A percentile compares a stretch with the other conserved stretches of the same genome.
These are phyloP conservation scores for Russula olivacea DNA, from an alignment of 768 basidiomycete genomes.

Conservation along the genomic window DNA sequence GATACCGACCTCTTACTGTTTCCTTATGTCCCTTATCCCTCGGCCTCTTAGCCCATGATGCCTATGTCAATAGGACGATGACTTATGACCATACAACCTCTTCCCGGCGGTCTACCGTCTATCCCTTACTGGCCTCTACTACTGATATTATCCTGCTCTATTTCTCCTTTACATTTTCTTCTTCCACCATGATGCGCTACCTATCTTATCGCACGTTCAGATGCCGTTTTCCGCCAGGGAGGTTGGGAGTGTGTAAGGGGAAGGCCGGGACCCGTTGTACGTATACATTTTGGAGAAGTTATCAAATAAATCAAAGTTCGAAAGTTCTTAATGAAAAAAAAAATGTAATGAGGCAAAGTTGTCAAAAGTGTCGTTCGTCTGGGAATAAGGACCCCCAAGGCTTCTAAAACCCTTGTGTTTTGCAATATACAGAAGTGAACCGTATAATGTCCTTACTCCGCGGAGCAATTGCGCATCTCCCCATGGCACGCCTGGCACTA, in stretches of 20 bases:
- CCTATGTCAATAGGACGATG: conserved; percentile 10
- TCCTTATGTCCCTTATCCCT: neutral
- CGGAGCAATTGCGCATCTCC: no score
- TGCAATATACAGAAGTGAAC: no score
- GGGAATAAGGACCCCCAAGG: neutral
- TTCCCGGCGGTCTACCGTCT: neutral
- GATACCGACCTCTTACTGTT: conserved; percentile 14
- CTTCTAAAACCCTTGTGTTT: neutral
- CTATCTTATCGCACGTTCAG: conserved; percentile 8
- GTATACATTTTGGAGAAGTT: conserved; percentile 12
- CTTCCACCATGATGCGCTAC: conserved; percentile 14
- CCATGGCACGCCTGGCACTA: no score
- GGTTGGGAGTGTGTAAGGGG: neutral
- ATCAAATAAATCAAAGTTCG: conserved; percentile 8
- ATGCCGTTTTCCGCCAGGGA: conserved; percentile 8
- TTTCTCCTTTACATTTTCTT: neutral
- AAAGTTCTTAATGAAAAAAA: conserved; percentile 1
- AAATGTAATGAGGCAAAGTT: neutral
- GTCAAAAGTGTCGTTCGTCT: neutral
- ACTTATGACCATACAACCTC: conserved; percentile 1
- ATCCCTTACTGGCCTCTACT: conserved; percentile 4
- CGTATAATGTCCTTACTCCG: no score
- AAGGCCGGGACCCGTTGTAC: conserved; percentile 2
- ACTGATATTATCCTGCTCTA: conserved; percentile 9
- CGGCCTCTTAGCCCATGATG: neutral